These are phyloP conservation scores for Globisporangium camurandrum DNA, from an alignment of 352 stramenopile genomes.

Conservation along the genomic window DNA sequence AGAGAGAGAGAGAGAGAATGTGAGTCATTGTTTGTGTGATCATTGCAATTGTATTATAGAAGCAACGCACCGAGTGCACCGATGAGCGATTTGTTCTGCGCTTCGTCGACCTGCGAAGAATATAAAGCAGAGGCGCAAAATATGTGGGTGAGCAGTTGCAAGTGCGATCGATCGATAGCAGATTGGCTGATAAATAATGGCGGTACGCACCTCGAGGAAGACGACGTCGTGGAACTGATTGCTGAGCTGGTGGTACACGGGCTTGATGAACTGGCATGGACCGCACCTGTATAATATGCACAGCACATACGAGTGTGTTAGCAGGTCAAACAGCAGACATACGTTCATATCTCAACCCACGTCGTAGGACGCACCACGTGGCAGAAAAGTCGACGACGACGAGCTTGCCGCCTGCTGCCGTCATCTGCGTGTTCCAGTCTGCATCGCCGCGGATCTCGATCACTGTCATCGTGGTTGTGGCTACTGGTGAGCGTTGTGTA, in stretches of 20 bases:
- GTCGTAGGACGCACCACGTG: constrained; percentile 43
- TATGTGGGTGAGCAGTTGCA: no score
- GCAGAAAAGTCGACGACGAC: constrained; percentile 86
- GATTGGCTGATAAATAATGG: background rate
- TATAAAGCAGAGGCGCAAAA: background rate
- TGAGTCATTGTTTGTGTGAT: no score
- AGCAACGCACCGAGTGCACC: constrained; percentile 33
- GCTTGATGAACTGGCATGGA: constrained; percentile 85
- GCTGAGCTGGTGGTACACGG: constrained; percentile 73
- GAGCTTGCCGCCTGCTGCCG: constrained; percentile 71
- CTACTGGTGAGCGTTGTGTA: no score
- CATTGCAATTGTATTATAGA: no score
- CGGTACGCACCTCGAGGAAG: constrained; percentile 57
- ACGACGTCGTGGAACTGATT: constrained; percentile 81
- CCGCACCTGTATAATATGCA: constrained; percentile 33
- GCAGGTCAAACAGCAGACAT: background rate
- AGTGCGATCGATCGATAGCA: background rate
- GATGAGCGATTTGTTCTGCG: constrained; percentile 81
- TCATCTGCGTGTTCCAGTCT: constrained; percentile 79
- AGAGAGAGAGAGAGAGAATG: background rate
- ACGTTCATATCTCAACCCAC: background rate
- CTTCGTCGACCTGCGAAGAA: constrained; percentile 53
- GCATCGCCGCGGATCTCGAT: constrained; percentile 58
- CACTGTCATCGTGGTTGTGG: constrained; percentile 62
- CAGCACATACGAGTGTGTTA: background rate